phyloP scores from a whole-genome alignment of 2,329 filamentous ascomycete species.

The Fusarium duplospermum region DNA sequence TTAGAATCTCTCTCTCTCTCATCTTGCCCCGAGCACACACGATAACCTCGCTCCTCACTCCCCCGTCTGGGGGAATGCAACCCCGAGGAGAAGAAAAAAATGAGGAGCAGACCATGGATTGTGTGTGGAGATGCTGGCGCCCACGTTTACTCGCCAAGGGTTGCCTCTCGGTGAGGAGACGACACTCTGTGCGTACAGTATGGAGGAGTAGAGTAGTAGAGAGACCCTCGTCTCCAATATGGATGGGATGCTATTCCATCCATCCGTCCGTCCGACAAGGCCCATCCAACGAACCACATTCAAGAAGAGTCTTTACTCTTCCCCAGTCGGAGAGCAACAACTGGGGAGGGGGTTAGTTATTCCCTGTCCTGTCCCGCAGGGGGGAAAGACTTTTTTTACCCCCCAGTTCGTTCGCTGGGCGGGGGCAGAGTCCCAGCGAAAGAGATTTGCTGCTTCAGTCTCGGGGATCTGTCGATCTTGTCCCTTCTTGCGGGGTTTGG shows the following conservation, averaged over 20 bases:
- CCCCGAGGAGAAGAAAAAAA: conserved; percentile 6
- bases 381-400: neutral
- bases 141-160: conserved; percentile 26
- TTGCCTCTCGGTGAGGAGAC: neutral
- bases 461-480: conserved; percentile 32
- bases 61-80: conserved; percentile 17
- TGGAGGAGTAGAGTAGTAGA: neutral
- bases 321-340: neutral
- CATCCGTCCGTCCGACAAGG: conserved; percentile 26
- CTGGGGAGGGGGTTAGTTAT: neutral
- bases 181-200: neutral
- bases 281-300: conserved; percentile 27
- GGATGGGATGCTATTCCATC: conserved; percentile 20
- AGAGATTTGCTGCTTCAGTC: conserved; percentile 8
- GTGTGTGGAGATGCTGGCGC: conserved; percentile 28
- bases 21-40: neutral
- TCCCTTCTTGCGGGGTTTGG: conserved; percentile 21
- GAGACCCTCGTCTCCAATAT: conserved; percentile 11
- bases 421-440: neutral
- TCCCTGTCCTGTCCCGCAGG: conserved; percentile 16
- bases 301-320: neutral
- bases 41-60: conserved; percentile 21
- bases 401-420: neutral
- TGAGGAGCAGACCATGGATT: conserved; percentile 20
- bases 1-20: neutral